These are phyloP conservation scores for Verruconis gallopava DNA, from an alignment of 2,329 filamentous ascomycete species.

Conservation along the genomic window DNA sequence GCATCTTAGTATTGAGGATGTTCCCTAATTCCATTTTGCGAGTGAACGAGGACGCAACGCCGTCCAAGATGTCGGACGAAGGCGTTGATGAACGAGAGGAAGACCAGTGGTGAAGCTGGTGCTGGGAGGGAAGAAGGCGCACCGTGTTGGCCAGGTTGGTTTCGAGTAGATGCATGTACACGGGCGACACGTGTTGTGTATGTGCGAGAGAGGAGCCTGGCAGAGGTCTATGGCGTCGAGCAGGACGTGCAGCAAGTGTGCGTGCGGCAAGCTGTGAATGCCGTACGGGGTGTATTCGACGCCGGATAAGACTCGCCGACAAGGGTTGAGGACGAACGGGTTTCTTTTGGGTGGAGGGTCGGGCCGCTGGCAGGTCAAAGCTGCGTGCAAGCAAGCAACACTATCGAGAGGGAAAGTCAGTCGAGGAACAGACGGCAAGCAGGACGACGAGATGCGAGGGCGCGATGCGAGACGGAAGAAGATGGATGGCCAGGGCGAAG, in stretches of 20 bases:
- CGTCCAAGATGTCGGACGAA: slow-evolving; percentile 7
- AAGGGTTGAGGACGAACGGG: slow-evolving; percentile 5
- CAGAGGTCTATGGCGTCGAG: no score
- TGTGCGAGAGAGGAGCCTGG: no score
- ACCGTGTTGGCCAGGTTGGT: slow-evolving; percentile 9
- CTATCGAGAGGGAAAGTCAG: slow-evolving; percentile 7
- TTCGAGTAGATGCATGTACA: slow-evolving; percentile 11
- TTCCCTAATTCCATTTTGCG: slow-evolving; percentile 26
- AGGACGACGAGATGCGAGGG: slow-evolving; percentile 2
- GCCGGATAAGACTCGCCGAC: slow-evolving; percentile 8
- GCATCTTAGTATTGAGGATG: slow-evolving; percentile 30
- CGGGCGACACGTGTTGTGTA: slow-evolving; percentile 3
- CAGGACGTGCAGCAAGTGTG: no score
- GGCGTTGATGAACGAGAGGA: slow-evolving; percentile 9
- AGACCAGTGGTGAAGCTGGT: slow-evolving; percentile 8
- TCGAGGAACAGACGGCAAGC: slow-evolving; percentile 3
- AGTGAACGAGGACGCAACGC: slow-evolving; percentile 4
- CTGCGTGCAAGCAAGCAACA: slow-evolving; percentile 8
- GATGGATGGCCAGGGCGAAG: neutral
- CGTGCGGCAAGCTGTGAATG: no score
- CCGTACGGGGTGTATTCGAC: no score
- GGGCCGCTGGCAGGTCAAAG: slow-evolving; percentile 10
- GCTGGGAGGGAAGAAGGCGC: slow-evolving; percentile 11
- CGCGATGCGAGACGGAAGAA: neutral
- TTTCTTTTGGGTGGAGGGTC: slow-evolving; percentile 5